A percentile compares a stretch with the other conserved stretches of the same genome.
Conservation (phyloP, 108 stramenopile species). For the Thalassiosira profunda region DNA sequence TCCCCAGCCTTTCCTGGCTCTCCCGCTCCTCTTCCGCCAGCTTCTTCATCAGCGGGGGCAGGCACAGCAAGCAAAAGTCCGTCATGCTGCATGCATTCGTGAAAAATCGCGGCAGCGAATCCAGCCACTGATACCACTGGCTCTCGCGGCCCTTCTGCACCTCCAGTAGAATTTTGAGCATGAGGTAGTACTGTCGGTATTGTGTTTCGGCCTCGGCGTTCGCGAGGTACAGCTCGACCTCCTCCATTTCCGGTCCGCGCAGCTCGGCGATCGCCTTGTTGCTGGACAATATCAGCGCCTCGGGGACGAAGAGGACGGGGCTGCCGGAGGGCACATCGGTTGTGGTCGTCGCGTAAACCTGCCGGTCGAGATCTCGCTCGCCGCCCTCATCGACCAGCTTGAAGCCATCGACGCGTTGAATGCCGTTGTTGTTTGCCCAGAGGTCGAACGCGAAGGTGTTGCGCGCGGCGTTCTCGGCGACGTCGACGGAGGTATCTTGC, state of each 20-base stretch:
- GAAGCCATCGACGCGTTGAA: constrained; percentile 7
- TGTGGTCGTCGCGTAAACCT: constrained; percentile 29
- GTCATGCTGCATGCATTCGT: constrained; percentile 53
- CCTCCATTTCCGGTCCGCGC: constrained; percentile 10
- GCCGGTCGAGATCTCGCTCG: constrained; percentile 23
- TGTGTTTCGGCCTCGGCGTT: too few relatives aligned
- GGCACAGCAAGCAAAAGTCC: constrained; percentile 33
- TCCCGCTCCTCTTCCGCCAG: constrained; percentile 26
- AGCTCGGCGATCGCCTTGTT: constrained; percentile 45
- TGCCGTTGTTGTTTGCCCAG: constrained; percentile 8
- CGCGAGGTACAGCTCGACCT: too few relatives aligned
- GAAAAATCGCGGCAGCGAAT: constrained; percentile 50
- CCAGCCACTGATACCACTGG: constrained; percentile 55
- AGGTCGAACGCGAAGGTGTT: neutral
- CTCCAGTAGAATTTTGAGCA: constrained; percentile 47
- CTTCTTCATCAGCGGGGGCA: constrained; percentile 34
- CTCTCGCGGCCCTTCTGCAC: constrained; percentile 49
- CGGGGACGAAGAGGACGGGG: constrained; percentile 50
- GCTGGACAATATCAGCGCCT: constrained; percentile 42
- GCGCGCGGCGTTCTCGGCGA: constrained; percentile 12
- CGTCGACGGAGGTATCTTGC: too few relatives aligned
- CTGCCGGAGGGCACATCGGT: constrained; percentile 45
- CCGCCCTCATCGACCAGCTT: constrained; percentile 2
- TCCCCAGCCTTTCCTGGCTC: constrained; percentile 11
- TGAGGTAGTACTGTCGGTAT: constrained; percentile 33